Percentiles rank a stretch among this genome's conserved stretches.
Conservation (phyloP, 129 eudicot species). For the Daucus carota region DH1_v3.0 NC_030389.2:45367001-45367500, state of each 20-base stretch:
- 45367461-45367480: conserved; percentile 62
- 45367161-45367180: no score
- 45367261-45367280: conserved; percentile 6
- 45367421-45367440: conserved; percentile 47
- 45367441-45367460: conserved; percentile 53
- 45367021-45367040: no score
- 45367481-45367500: conserved; percentile 12
- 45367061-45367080: no score
- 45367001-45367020: no score
- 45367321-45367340: conserved; percentile 14
- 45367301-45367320: conserved; percentile 16
- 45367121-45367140: no score
- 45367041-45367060: no score
- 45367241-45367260: conserved; percentile 18
- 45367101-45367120: conserved; percentile 13
- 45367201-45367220: conserved; percentile 40
- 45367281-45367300: not conserved
- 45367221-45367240: conserved; percentile 41
- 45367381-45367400: conserved; percentile 64
- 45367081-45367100: not conserved
- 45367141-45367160: no score
- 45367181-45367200: no score
- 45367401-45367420: conserved; percentile 54
- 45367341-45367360: conserved; percentile 38
- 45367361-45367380: conserved; percentile 60